A percentile compares a stretch with the other conserved stretches of the same genome.
These are phyloP conservation scores for peach (Prunus persica) DNA, from an alignment of 306 rosid genomes.

Conservation along the genomic window DNA sequence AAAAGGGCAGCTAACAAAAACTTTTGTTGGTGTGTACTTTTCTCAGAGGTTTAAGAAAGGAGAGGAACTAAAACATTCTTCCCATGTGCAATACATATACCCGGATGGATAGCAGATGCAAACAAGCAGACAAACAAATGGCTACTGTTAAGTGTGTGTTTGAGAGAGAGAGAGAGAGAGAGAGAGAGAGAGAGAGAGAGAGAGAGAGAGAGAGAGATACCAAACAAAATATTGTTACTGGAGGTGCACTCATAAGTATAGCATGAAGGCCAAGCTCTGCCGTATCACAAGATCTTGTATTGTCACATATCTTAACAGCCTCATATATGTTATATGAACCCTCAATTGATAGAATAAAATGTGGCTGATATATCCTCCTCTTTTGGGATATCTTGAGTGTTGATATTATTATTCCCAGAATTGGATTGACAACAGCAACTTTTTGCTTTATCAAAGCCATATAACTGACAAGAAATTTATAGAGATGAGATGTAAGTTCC, in stretches of 20 bases:
- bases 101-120: no score
- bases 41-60: no score
- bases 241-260: constrained; percentile 68
- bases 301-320: constrained; percentile 30
- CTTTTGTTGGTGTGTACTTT: no score
- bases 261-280: constrained; percentile 59
- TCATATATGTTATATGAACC: constrained; percentile 57
- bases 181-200: constrained; percentile 23
- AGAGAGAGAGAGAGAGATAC: no score
- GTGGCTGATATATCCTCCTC: constrained; percentile 70
- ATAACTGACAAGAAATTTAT: constrained; percentile 45
- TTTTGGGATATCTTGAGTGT: constrained; percentile 62
- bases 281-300: constrained; percentile 27
- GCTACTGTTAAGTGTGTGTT: no score
- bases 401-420: constrained; percentile 49
- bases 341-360: constrained; percentile 62
- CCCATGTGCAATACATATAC: no score
- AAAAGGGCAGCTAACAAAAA: no score
- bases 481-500: constrained; percentile 62
- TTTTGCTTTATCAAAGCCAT: constrained; percentile 37
- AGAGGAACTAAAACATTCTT: no score
- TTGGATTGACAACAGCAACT: constrained; percentile 38
- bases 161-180: constrained; percentile 18
- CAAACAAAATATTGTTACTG: constrained; percentile 43
- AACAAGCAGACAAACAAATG: no score